phyloP scores from a whole-genome alignment of 2,329 filamentous ascomycete species.

The Pseudocercospora eumusae region DNA sequence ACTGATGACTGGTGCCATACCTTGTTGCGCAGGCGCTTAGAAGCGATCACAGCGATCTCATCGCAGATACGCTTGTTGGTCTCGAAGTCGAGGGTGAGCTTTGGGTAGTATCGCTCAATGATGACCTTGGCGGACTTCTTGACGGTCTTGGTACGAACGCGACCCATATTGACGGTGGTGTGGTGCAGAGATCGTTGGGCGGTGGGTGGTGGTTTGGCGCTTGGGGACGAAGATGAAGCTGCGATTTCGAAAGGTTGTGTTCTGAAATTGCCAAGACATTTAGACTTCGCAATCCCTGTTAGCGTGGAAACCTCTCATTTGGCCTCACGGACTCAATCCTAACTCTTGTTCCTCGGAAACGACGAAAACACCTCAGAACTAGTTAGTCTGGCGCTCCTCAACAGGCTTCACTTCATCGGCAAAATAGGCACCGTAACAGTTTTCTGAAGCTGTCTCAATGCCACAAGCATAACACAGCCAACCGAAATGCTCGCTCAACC shows the following conservation, averaged over 20 bases:
- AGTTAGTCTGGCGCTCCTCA: not conserved
- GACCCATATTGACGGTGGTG: constrained; percentile 54
- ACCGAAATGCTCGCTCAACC: not conserved
- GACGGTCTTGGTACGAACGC: constrained; percentile 64
- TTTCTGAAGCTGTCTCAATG: not conserved
- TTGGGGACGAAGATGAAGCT: not conserved
- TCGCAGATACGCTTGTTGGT: constrained; percentile 99
- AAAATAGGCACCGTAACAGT: not conserved
- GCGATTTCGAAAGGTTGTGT: not conserved
- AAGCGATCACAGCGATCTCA: constrained; percentile 99
- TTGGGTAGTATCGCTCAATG: constrained; percentile 95
- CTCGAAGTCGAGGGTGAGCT: constrained; percentile 99
- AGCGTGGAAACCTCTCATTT: not conserved
- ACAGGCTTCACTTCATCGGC: not conserved
- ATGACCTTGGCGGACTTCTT: constrained; percentile 97
- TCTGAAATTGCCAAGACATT: not conserved
- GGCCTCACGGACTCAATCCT: not conserved
- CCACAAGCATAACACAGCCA: not conserved
- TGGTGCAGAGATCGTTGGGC: constrained; percentile 14
- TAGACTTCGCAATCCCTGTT: not conserved
- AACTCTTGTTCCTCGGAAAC: too few relatives aligned
- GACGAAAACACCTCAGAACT: not conserved
- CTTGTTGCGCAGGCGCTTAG: constrained; percentile 99
- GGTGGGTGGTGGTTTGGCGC: constrained; percentile 12
- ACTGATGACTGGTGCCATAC: constrained; percentile 49